Evolutionary conservation across 805 yeast species (phyloP), one percentile per base, ranked within the genome.

Genomic region (Lipomyces yamadae): DNA sequence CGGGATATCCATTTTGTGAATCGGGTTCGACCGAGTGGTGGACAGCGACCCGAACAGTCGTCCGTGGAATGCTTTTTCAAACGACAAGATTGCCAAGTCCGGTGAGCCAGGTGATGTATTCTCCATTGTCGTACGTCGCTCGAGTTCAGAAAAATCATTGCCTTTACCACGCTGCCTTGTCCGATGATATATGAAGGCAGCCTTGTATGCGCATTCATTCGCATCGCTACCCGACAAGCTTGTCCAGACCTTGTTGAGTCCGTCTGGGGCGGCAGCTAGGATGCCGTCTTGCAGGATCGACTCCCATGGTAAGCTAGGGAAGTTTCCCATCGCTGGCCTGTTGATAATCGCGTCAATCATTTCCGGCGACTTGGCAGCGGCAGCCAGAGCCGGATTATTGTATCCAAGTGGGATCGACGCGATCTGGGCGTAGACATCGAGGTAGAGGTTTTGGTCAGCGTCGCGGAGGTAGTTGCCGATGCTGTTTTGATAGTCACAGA

Each of bases 61-160:
- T 71, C 98, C 98, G 78, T 93, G 98, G 90, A 93, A 94, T 37
- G 95, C 95, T 72, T 86, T 84, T 78, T 88, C 87, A 81, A 93
- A 93, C 4, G 97, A 92, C 72, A 94, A 76, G 69, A 93, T 89
- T 60, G 97, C 92, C 73, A 90, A 79, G 48, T 89, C 90, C 45
- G 97, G 96, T 58, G 96, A 85, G 4, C 73, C 73, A 61, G 98
- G 98, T 34, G 91, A 84, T 73, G 83, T 81, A 78, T 92, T 92
- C 71, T 84, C 80, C 98, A 93, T 93, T 66, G 88, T 88, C 2
- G 93, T 80, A 24, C 73, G 78, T 77, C 85, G 84, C 79, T 93
- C 98, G 75, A 88, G 91, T 10, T 77, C 75, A 5, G 93, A 77
- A 79, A 90, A 91, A 32, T 81, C 82, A n/a, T 81, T 78, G 62